Evolutionary conservation across 305 asterid species (phyloP), one percentile per base, ranked within the genome.

Genomic region (Solanum hybrid): DNA sequence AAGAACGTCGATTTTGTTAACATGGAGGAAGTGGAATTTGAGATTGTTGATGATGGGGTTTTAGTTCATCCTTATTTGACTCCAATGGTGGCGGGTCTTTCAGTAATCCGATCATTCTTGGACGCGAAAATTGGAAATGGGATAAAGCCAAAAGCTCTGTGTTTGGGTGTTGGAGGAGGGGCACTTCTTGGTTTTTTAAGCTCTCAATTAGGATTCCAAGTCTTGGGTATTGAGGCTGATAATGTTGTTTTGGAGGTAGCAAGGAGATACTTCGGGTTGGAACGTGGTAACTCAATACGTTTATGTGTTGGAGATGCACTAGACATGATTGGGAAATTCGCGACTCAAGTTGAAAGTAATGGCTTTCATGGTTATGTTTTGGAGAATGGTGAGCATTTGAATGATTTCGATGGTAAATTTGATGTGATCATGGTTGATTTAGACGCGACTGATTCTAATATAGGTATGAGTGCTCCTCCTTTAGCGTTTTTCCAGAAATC

Each of bases 131-230:
- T 90, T 24, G 60, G 4, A 10, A 79, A 16, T 4, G 95, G 95
- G 10, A 40, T 90, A 66, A 94, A 91, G 88, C 97, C 97, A 0
- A 95, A 84, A 90, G 98, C 95, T n/a, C 87, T 97, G 90, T 97
- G 99, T 85, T 91, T 97, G 87, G 99, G 99, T 40, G 95, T 97
- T 27, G 99, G 99, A 42, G 99, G 99, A 90, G 99, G 99, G 56
- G 96, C 96, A 60, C 92, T 97, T 93, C 92, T 95, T 85, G 92
- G 94, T 79, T 97, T 93, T 82, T 91, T 97, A 93, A 90, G 90
- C 69, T 66, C 40, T 32, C 91, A 90, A 34, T 88, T 97, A 92
- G 91, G 91, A 36, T 94, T 97, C 36, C 94, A 94, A 87, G 97
- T 97, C 86, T 93, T 94, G 5, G 99, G 98, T 17, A 96, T 96